Base-by-base conservation (phyloP, 495 filamentous ascomycete species). In the Talaromyces adpressus region DNA sequence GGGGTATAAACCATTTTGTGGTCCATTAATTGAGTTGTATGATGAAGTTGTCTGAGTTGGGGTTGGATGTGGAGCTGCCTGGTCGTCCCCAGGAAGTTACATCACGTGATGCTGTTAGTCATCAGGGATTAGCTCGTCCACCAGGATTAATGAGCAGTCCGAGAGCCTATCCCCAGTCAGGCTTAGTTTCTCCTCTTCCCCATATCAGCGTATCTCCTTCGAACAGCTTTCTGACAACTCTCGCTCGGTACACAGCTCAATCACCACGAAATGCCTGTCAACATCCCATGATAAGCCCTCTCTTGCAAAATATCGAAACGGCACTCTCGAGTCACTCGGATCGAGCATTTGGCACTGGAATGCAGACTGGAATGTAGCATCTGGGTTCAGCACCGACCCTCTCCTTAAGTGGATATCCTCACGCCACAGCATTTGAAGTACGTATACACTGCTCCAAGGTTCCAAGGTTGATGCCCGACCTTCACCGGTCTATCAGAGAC, bases 321-420 rank as follows among this genome's bases (percentile, higher is more conserved):
- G 36, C 36, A 6, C 36, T 41, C 14, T 14, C 36, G 14, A 16
- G 36, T 41, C 36, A 41, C 36, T 5, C 14, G 12, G 12, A 16
- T 18, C n/a, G 8, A 49, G n/a, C 5, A 20, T 49, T 49, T 41
- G 36, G n/a, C 18, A n/a, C 16, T 18, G 18, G 45, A 49, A 49
- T 49, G 45, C 45, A 20, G n/a, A 12, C 45, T 20, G 45, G 45
- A 49, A 49, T 27, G 52, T 14, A 16, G 20, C 27, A 27, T 6
- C 18, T 29, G 52, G 52, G 7, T 27, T 56, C 52, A 56, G 52
- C 52, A 56, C 52, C 52, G 52, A 56, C 52, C 45, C 52, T 56
- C 52, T 56, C 11, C 20, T 11, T 4, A n/a, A 29, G 52, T 56
- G 52, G 52, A 56, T 56, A 56, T 27, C 3, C 3, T 29, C 52